phyloP scores from a whole-genome alignment of 2,329 filamentous ascomycete genomes.

The Diaporthe nobilis region DNA sequence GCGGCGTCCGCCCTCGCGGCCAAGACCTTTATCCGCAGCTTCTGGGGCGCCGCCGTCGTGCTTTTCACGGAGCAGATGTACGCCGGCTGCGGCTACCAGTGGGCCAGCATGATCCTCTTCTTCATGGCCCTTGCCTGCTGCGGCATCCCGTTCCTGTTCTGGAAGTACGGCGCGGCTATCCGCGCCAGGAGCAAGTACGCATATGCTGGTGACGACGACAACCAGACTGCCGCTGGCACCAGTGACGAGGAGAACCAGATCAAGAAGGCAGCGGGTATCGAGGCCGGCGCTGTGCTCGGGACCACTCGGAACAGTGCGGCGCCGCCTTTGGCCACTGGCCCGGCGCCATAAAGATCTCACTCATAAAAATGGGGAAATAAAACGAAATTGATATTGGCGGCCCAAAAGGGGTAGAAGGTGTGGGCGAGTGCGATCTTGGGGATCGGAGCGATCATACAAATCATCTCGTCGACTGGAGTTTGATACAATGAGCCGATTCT shows the following conservation, averaged over 20 bases:
- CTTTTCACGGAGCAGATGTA: conserved; percentile 90
- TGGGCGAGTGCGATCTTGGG: neutral
- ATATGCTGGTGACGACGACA: conserved; percentile 72
- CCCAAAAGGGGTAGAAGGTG: no score
- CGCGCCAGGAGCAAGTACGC: conserved; percentile 79
- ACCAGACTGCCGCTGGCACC: conserved; percentile 44
- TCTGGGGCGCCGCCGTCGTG: conserved; percentile 84
- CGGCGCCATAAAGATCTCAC: neutral
- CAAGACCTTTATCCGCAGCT: conserved; percentile 83
- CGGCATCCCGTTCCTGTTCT: conserved; percentile 87
- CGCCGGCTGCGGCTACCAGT: conserved; percentile 77
- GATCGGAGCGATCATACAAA: neutral
- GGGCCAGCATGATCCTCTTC: conserved; percentile 80
- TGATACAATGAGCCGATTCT: neutral
- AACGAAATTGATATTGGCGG: neutral
- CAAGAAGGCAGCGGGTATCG: conserved; percentile 19
- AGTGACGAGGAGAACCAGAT: conserved; percentile 55
- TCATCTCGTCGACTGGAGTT: neutral
- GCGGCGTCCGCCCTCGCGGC: conserved; percentile 86
- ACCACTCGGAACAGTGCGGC: conserved; percentile 2
- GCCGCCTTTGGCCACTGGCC: conserved; percentile 23
- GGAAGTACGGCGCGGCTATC: conserved; percentile 80
- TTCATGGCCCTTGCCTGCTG: conserved; percentile 85
- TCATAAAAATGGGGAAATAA: neutral
- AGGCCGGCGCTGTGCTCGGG: conserved; percentile 23